Evolutionary conservation across 1,139 yeast species (phyloP).

Genomic region (Cylindricascospora bacillispora): DNA sequence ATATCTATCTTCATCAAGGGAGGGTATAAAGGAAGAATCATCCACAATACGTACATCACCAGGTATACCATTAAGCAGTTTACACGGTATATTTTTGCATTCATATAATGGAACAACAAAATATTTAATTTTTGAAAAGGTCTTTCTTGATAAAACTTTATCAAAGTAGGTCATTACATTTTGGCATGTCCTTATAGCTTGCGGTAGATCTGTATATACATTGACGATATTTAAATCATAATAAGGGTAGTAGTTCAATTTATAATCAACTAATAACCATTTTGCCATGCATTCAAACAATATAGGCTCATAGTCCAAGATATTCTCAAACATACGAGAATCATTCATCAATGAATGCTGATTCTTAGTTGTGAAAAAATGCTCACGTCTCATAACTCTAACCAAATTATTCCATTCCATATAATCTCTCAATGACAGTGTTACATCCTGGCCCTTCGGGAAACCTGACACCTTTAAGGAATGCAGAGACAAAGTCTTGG

Average conservation of each 20-base stretch:
- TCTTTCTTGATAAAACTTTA: conserved; percentile 8
- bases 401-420: conserved; percentile 14
- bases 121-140: conserved; percentile 15
- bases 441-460: neutral
- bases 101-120: conserved; percentile 19
- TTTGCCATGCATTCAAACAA: conserved; percentile 20
- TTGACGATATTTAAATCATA: conserved; percentile 21
- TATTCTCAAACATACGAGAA: conserved; percentile 4
- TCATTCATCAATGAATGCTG: neutral
- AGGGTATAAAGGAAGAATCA: no score
- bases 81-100: conserved; percentile 5
- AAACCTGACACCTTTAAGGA: conserved; percentile 2
- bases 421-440: conserved; percentile 14
- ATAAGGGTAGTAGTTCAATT: conserved; percentile 22
- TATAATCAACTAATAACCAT: conserved; percentile 22
- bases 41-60: conserved; percentile 11
- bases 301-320: conserved; percentile 13
- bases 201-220: conserved; percentile 18
- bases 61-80: conserved; percentile 8
- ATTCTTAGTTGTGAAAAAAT: conserved; percentile 11
- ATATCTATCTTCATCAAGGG: neutral
- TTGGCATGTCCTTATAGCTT: conserved; percentile 10
- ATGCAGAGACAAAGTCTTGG: no score
- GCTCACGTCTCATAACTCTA: conserved; percentile 9
- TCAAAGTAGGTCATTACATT: conserved; percentile 13